phyloP scores from a whole-genome alignment of 805 yeast genomes.

The Wickerhamiella bombiphila region DNA sequence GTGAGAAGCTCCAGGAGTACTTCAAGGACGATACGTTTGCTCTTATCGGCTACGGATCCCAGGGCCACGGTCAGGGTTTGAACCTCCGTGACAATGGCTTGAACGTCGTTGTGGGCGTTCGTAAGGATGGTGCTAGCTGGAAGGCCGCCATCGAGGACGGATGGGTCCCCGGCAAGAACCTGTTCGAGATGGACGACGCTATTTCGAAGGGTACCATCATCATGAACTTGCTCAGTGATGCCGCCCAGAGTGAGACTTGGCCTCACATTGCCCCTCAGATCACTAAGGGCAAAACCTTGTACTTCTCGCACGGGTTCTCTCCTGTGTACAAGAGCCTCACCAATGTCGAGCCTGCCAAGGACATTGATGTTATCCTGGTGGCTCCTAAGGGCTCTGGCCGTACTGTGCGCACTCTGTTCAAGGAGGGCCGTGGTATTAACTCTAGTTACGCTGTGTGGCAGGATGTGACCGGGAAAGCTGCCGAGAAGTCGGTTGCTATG shows the following conservation, averaged over 20 bases:
- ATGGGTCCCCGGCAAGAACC: constrained; percentile 99
- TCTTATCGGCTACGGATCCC: constrained; percentile 97
- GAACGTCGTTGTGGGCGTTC: constrained; percentile 94
- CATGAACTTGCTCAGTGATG: constrained; percentile 97
- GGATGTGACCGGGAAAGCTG: constrained; percentile 97
- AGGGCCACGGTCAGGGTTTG: constrained; percentile 99
- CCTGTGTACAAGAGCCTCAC: constrained; percentile 98
- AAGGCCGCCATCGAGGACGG: constrained; percentile 99
- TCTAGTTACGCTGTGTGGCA: constrained; percentile 99
- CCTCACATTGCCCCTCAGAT: constrained; percentile 67
- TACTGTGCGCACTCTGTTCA: constrained; percentile 97
- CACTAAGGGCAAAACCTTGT: constrained; percentile 93
- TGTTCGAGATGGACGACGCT: constrained; percentile 91
- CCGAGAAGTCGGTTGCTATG: constrained; percentile 95
- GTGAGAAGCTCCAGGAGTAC: constrained; percentile 86
- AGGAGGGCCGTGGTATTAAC: constrained; percentile 99
- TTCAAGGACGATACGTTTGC: constrained; percentile 98
- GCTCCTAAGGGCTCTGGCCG: constrained; percentile 99
- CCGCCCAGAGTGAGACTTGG: constrained; percentile 99
- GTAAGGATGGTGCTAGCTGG: constrained; percentile 99
- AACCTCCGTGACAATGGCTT: constrained; percentile 98
- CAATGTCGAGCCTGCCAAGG: constrained; percentile 85
- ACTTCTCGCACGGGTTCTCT: constrained; percentile 99
- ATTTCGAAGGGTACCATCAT: constrained; percentile 79
- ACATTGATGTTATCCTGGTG: constrained; percentile 92